Conservation (phyloP, 306 rosid species). For the cucumber (Cucumis sativus) region Cucumber_9930_V3 NC_026658.2:7579001-7579500, state of each 20-base stretch:
- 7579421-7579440: conserved; percentile 87
- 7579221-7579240: conserved; percentile 69
- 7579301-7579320: conserved; percentile 52
- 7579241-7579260: conserved; percentile 91
- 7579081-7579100: conserved; percentile 34
- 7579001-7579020: neutral
- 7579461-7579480: neutral
- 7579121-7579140: conserved; percentile 7
- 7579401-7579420: conserved; percentile 74
- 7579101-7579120: conserved; percentile 7
- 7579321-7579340: neutral
- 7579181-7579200: conserved; percentile 16
- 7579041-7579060: conserved; percentile 20
- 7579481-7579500: neutral
- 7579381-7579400: conserved; percentile 82
- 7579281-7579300: conserved; percentile 87
- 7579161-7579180: conserved; percentile 16
- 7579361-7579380: neutral
- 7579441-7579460: conserved; percentile 62
- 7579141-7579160: conserved; percentile 19
- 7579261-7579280: conserved; percentile 75
- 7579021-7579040: neutral
- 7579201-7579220: conserved; percentile 29
- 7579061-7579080: conserved; percentile 43
- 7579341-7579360: neutral